These are phyloP conservation scores for Pseudogymnoascus sp. DNA, from an alignment of 2,329 filamentous ascomycete species.

Conservation along the genomic window DNA sequence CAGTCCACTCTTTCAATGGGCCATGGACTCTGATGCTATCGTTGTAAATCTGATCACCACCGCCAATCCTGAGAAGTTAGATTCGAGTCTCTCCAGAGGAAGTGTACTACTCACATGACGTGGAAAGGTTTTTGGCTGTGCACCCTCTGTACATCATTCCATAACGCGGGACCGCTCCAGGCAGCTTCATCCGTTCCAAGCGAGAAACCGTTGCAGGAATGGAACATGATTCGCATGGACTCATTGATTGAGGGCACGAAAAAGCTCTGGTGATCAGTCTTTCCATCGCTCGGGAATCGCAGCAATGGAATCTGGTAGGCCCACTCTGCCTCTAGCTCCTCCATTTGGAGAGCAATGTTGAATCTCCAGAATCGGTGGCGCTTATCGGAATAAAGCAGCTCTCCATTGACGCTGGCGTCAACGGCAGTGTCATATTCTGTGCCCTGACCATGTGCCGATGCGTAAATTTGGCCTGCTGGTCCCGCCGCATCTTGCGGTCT, in stretches of 20 bases:
- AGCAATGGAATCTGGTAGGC: conserved; percentile 66
- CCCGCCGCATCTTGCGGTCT: conserved; percentile 10
- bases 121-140: conserved; percentile 81
- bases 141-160: conserved; percentile 83
- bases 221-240: conserved; percentile 97
- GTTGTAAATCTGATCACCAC: conserved; percentile 95
- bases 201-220: conserved; percentile 96
- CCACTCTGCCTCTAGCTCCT: conserved; percentile 62
- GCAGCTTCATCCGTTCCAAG: conserved; percentile 75
- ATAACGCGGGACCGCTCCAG: conserved; percentile 85
- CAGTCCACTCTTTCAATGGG: conserved; percentile 73
- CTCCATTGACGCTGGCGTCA: conserved; percentile 39
- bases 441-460: conserved; percentile 15
- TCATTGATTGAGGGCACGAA: conserved; percentile 76
- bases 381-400: conserved; percentile 56
- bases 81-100: conserved; percentile 41
- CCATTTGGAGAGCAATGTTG: conserved; percentile 69
- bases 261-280: conserved; percentile 59
- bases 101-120: conserved; percentile 62
- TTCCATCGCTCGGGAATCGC: conserved; percentile 48
- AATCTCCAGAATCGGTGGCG: conserved; percentile 90
- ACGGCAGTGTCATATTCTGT: conserved; percentile 15
- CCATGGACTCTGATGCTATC: conserved; percentile 82
- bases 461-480: conserved; percentile 24
- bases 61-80: conserved; percentile 58